Evolutionary conservation across 805 yeast species (phyloP).

Genomic region (Candida argentea): DNA sequence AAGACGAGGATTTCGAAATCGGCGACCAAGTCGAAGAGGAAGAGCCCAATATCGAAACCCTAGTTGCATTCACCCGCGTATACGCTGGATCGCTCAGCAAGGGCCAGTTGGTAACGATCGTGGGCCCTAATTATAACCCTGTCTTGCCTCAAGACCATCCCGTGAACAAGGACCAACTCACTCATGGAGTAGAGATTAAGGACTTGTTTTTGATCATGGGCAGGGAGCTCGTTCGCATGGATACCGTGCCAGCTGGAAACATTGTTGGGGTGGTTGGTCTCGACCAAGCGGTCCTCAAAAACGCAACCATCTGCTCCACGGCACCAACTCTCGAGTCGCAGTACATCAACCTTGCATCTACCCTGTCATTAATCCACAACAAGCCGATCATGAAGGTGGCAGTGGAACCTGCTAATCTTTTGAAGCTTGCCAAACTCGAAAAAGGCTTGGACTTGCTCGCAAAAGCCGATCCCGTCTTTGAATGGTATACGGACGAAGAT

Average conservation of each 20-base stretch:
- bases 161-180: slow-evolving; percentile 40
- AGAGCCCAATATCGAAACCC: slow-evolving; percentile 45
- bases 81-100: slow-evolving; percentile 73
- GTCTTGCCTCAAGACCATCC: slow-evolving; percentile 20
- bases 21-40: slow-evolving; percentile 37
- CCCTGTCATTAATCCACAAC: slow-evolving; percentile 40
- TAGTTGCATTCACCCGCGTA: slow-evolving; percentile 82
- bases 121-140: slow-evolving; percentile 87
- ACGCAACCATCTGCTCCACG: slow-evolving; percentile 65
- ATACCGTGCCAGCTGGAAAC: slow-evolving; percentile 86
- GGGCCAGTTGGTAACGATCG: slow-evolving; percentile 66
- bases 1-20: slow-evolving; percentile 33
- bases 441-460: slow-evolving; percentile 70
- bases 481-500: slow-evolving; percentile 68
- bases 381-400: slow-evolving; percentile 94
- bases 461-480: slow-evolving; percentile 91
- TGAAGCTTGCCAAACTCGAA: slow-evolving; percentile 64
- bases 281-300: slow-evolving; percentile 71
- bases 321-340: slow-evolving; percentile 63
- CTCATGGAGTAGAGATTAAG: slow-evolving; percentile 48
- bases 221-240: slow-evolving; percentile 67
- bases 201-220: slow-evolving; percentile 86
- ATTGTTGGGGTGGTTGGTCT: slow-evolving; percentile 92
- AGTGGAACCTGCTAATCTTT: slow-evolving; percentile 85
- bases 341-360: slow-evolving; percentile 49